phyloP scores from a whole-genome alignment of 176 grass and related monocot species.

The Zea luxurians region DNA sequence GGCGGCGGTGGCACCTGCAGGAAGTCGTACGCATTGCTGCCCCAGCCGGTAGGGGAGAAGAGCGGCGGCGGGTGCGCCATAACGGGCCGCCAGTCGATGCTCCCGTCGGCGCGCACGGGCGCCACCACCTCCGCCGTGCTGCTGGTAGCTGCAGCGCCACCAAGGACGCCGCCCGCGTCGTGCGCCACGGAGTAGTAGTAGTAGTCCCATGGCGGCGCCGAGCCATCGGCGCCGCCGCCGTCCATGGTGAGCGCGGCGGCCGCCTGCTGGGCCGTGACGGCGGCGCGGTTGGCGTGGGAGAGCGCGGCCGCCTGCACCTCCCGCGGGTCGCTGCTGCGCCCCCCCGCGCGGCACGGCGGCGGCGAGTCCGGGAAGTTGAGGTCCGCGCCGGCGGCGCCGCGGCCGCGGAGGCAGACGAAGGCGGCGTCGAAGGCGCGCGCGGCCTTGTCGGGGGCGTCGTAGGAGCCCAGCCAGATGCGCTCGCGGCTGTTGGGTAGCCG shows the following conservation, averaged over 20 bases:
- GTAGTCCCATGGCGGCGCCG: background rate
- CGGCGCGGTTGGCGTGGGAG: constrained; percentile 61
- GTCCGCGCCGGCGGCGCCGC: constrained; percentile 32
- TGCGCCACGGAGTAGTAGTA: background rate
- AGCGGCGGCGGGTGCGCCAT: constrained; percentile 57
- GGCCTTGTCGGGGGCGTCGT: constrained; percentile 74
- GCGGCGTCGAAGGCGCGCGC: constrained; percentile 81
- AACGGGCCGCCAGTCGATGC: constrained; percentile 47
- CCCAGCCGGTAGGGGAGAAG: constrained; percentile 47
- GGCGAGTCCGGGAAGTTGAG: constrained; percentile 82
- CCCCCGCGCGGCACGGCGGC: constrained; percentile 34
- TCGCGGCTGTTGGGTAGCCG: constrained; percentile 84
- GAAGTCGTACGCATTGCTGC: constrained; percentile 50
- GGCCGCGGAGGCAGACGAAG: constrained; percentile 69
- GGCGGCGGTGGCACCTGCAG: constrained; percentile 27
- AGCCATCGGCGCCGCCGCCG: constrained; percentile 16
- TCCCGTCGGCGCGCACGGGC: constrained; percentile 44
- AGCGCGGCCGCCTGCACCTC: constrained; percentile 67
- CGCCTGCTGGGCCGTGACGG: constrained; percentile 31
- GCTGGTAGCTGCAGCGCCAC: background rate
- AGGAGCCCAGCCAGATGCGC: constrained; percentile 79
- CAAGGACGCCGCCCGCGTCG: constrained; percentile 7
- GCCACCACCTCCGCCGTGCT: constrained; percentile 2
- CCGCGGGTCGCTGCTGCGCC: constrained; percentile 45
- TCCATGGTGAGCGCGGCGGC: constrained; percentile 25